These are phyloP conservation scores for Phylloporus arenicola DNA, from an alignment of 768 basidiomycete species.

Conservation along the genomic window DNA sequence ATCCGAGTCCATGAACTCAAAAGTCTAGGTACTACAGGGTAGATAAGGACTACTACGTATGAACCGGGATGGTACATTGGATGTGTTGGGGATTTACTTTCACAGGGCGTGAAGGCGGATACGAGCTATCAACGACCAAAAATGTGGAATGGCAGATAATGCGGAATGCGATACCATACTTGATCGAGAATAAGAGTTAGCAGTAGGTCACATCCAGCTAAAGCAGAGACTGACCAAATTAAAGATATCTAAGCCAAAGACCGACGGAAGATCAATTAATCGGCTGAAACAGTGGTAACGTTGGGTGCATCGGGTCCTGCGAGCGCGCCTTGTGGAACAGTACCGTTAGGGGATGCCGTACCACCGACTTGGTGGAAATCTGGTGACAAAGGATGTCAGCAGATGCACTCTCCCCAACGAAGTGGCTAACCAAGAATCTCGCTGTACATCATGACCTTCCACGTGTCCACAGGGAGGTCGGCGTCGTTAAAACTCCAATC, in stretches of 20 bases:
- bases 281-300: constrained; percentile 9
- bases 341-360: constrained; percentile 32
- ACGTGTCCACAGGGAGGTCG: constrained; percentile 95
- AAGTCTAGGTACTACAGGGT: constrained; percentile 13
- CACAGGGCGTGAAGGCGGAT: constrained; percentile 1
- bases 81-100: constrained; percentile 9
- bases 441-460: constrained; percentile 99
- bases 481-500: constrained; percentile 99
- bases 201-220: neutral
- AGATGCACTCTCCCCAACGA: neutral
- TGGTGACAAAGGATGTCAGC: constrained; percentile 22
- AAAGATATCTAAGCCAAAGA: constrained; percentile 6
- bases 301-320: constrained; percentile 50
- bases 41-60: constrained; percentile 5
- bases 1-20: constrained; percentile 8
- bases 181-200: constrained; percentile 11
- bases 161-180: constrained; percentile 10
- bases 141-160: constrained; percentile 1
- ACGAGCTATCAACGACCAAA: constrained; percentile 8
- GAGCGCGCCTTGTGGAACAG: constrained; percentile 57
- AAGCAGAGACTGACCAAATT: constrained; percentile 10
- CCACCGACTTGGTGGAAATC: constrained; percentile 82
- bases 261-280: constrained; percentile 5
- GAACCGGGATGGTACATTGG: constrained; percentile 10
- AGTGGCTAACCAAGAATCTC: constrained; percentile 81